Evolutionary conservation across 768 basidiomycete species (phyloP), one percentile per base, ranked within the genome.

Genomic region (Boletus patriciae): DNA sequence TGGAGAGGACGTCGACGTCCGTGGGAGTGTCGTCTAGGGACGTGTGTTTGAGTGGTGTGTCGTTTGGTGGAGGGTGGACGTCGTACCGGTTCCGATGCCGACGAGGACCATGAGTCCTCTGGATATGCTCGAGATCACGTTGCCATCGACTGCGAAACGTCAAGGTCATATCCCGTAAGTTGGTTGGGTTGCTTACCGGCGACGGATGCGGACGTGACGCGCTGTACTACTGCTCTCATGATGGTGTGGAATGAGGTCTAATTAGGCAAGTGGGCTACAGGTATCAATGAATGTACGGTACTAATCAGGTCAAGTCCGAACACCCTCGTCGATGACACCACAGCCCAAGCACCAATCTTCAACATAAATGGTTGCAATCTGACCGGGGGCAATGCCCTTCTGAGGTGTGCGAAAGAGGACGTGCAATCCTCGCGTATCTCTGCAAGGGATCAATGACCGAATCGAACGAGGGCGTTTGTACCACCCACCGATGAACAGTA

Each of bases 161-260:
- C 43, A 47, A 49, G 49, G 25, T 34, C 45, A 38, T 23, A 47
- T 9, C 53, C 5, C 19, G 3, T 11, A 25, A 12, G 40, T 41
- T 10, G 12, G 19, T 19, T 57, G 34, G 16, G 53, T 19, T 53
- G 42, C 73, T 70, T 66, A 90, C 92, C 92, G 50, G 83, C 76
- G 38, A 95, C 92, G n/a, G 92, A 92, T 16, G 93, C 94, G 31
- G 84, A 85, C 18, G 86, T 70, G 40, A 95, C 92, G 21, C 89
- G 81, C 69, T 96, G 94, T 31, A 95, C 78, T 10, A 95, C 83
- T 10, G 93, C 94, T 52, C 90, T 83, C 94, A 96, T 94, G 47
- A 12, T 52, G 43, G 37, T 43, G 33, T 9, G 21, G 38, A 2
- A 31, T 9, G 11, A 10, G 29, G 11, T 36, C 52, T 19, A 19